Percentiles rank a stretch among this genome's conserved stretches.
Evolutionary conservation across 1,139 yeast genomes (phyloP).

Genomic region (Nakaseomyces kungkrabaensis): DNA sequence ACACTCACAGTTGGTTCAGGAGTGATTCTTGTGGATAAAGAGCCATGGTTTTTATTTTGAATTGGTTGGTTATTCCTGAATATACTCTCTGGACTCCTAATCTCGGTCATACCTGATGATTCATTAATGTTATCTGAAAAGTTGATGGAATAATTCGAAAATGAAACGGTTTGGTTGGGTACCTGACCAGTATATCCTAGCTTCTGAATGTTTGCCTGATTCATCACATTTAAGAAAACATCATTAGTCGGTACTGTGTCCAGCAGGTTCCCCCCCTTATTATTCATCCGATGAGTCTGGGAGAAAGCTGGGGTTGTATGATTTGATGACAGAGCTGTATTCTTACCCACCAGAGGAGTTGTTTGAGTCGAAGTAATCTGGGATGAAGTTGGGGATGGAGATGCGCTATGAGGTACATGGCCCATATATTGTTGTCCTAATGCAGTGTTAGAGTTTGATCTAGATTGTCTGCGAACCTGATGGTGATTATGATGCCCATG

Average conservation of each 20-base stretch:
- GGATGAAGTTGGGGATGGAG: background rate
- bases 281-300: background rate
- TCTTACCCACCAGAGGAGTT: constrained; percentile 1
- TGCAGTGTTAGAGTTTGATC: background rate
- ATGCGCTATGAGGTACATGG: background rate
- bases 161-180: background rate
- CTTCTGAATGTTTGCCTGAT: background rate
- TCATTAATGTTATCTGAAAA: background rate
- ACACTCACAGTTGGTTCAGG: background rate
- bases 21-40: background rate
- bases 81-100: background rate
- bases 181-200: constrained; percentile 1
- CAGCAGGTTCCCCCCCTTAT: constrained; percentile 32
- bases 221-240: constrained; percentile 45
- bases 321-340: background rate
- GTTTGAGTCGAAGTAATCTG: constrained; percentile 1
- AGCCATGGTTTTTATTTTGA: background rate
- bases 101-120: background rate
- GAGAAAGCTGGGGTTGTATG: background rate
- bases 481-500: background rate
- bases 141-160: background rate
- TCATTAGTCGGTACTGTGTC: constrained; percentile 85
- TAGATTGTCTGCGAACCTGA: background rate
- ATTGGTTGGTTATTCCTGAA: background rate
- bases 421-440: constrained; percentile 2